phyloP scores from a whole-genome alignment of 257 asterid genomes.

The Penstemon barbatus region DNA sequence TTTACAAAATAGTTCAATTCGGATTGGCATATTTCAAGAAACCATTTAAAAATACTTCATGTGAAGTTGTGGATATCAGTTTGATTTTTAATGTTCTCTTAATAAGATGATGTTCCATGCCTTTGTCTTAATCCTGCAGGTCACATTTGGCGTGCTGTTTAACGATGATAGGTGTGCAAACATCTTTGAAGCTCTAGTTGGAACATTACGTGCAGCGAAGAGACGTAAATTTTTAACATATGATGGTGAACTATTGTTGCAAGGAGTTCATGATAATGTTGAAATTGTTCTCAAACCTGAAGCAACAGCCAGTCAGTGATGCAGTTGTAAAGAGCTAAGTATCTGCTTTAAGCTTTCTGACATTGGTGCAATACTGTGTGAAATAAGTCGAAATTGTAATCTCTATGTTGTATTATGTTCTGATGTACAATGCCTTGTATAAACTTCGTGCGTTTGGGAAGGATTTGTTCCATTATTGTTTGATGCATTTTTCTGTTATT shows the following conservation, averaged over 20 bases:
- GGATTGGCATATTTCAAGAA: not conserved
- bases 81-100: not conserved
- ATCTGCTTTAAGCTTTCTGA: not conserved
- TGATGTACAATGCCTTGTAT: slow-evolving; percentile 23
- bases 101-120: not conserved
- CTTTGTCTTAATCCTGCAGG: slow-evolving; percentile 50
- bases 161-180: slow-evolving; percentile 89
- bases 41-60: not conserved
- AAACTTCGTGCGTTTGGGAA: slow-evolving; percentile 2
- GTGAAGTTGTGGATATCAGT: not conserved
- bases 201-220: slow-evolving; percentile 95
- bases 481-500: not conserved
- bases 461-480: slow-evolving; percentile 9
- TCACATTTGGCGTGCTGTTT: slow-evolving; percentile 86
- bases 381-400: slow-evolving; percentile 21
- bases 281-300: slow-evolving; percentile 74
- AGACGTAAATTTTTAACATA: slow-evolving; percentile 74
- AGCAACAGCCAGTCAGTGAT: slow-evolving; percentile 41
- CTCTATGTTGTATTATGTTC: slow-evolving; percentile 24
- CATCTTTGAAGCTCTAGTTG: slow-evolving; percentile 96
- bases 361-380: not conserved
- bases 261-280: slow-evolving; percentile 95
- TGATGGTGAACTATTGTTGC: slow-evolving; percentile 89
- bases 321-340: slow-evolving; percentile 31
- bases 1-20: too few relatives aligned